Base-by-base conservation (phyloP, 2,329 filamentous ascomycete genomes). In the Ophiosphaerella narmari region DNA sequence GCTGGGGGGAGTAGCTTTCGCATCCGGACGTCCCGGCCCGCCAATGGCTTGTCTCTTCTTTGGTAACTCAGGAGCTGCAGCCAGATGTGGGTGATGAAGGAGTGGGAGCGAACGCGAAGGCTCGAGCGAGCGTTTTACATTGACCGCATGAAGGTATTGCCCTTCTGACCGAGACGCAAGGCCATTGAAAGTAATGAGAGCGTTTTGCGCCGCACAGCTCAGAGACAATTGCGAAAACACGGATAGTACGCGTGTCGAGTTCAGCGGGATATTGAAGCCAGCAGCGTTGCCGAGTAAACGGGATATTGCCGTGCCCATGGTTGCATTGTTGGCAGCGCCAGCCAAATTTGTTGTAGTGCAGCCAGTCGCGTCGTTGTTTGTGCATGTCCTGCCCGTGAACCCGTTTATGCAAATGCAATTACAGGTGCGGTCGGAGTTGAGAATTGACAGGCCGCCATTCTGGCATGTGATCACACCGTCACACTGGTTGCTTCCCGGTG, bases 341-440 rank as follows among this genome's bases (percentile, higher is more conserved):
- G 72, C 57, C 21, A 78, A 66, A 26, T 68, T 71, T 2, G 77
- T 79, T 0, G 80, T 85, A 6, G 81, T 80, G 62, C 86, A 89
- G 39, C 78, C 79, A 13, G 61, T 64, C 21, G 80, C 75, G 48
- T 81, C 80, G 12, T 77, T 73, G 12, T 74, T 58, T 4, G 73
- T 74, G 65, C 87, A 90, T 13, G 76, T 80, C 1, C 75, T 74
- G 18, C 87, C 87, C 0, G 89, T 92, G 70, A 93, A 97, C 1
- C 92, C 91, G 63, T 94, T 91, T 18, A 87, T 85, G 73, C 93
- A 99, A 37, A 97, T 85, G 70, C 93, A 99, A 11, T 87, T 87
- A 74, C 93, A 97, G 16, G 82, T 77, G 3, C 68, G 69, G 37
- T 84, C 82, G 48, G 84, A 78, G 13, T 82, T 83, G 16, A 91